Conservation (phyloP, 768 basidiomycete species). For the Neoboletus brunneissimus region DNA sequence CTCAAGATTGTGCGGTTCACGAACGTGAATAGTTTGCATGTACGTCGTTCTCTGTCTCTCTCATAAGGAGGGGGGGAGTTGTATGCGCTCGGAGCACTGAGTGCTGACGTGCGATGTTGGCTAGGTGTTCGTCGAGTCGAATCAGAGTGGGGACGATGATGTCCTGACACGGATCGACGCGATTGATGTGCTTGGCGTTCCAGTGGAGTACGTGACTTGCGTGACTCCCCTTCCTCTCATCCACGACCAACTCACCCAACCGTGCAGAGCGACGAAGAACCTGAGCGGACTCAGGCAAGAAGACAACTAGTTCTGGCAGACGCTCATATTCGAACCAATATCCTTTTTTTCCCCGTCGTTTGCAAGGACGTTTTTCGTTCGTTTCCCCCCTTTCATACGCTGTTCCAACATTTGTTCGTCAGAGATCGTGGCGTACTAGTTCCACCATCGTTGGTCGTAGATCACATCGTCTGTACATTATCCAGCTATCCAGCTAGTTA, state of each 20-base stretch:
- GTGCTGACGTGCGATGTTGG: neutral
- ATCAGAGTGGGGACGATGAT: constrained; percentile 60
- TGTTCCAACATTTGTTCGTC: neutral
- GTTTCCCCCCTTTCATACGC: neutral
- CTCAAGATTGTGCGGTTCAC: constrained; percentile 71
- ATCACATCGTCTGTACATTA: constrained; percentile 1
- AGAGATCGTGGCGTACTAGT: neutral
- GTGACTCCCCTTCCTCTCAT: constrained; percentile 21
- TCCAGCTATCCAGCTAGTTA: neutral
- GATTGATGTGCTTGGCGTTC: constrained; percentile 61
- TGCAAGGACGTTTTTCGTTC: neutral
- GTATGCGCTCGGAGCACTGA: too few relatives aligned
- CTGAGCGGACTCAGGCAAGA: constrained; percentile 38
- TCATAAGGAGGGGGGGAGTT: too few relatives aligned
- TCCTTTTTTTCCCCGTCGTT: neutral
- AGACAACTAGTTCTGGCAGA: constrained; percentile 19
- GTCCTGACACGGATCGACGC: constrained; percentile 57
- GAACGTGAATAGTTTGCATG: constrained; percentile 62
- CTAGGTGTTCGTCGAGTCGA: constrained; percentile 68
- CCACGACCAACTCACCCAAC: neutral
- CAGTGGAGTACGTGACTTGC: constrained; percentile 48
- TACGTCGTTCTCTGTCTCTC: constrained; percentile 19
- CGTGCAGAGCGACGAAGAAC: constrained; percentile 36
- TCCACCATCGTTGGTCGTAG: constrained; percentile 4
- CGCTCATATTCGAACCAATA: neutral